Percentiles rank a stretch among this genome's conserved stretches.
phyloP scores from a whole-genome alignment of 1,139 yeast species.

The Yamadazyma friedrichii region DNA sequence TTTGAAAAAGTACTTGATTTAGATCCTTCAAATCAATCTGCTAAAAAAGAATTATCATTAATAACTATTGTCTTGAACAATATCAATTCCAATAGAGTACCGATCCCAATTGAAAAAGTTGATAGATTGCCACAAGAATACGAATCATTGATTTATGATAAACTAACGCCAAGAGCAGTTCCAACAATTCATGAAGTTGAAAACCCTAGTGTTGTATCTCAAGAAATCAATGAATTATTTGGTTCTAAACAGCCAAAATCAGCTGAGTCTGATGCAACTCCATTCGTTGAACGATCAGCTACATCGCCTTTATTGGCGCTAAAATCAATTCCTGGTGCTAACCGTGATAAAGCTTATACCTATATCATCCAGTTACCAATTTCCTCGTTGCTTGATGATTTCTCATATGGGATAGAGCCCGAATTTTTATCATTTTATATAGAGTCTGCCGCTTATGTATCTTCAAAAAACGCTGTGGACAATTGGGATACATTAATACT shows the following conservation, averaged over 20 bases:
- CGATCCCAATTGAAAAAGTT: conserved; percentile 44
- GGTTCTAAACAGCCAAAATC: conserved; percentile 2
- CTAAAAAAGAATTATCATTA: conserved; percentile 23
- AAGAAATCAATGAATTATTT: conserved; percentile 13
- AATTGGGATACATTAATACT: conserved; percentile 21
- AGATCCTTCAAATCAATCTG: conserved; percentile 45
- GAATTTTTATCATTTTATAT: conserved; percentile 53
- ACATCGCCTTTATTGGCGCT: conserved; percentile 31
- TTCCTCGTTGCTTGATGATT: conserved; percentile 30
- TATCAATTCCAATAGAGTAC: conserved; percentile 9
- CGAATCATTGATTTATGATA: conserved; percentile 13
- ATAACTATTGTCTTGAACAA: background rate
- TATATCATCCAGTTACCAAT: conserved; percentile 38
- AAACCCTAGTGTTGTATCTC: conserved; percentile 8
- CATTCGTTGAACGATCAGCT: conserved; percentile 26
- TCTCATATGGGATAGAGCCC: conserved; percentile 55
- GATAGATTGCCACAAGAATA: conserved; percentile 42
- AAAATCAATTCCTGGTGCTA: conserved; percentile 24
- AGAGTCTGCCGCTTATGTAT: conserved; percentile 38
- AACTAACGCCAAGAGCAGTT: background rate
- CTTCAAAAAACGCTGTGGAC: conserved; percentile 15
- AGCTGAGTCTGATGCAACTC: conserved; percentile 1
- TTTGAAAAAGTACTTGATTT: conserved; percentile 41
- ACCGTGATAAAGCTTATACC: conserved; percentile 34
- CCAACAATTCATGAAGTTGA: conserved; percentile 6